These are phyloP conservation scores for Mrakia hoshinonis DNA, from an alignment of 768 basidiomycete species.

Conservation along the genomic window DNA sequence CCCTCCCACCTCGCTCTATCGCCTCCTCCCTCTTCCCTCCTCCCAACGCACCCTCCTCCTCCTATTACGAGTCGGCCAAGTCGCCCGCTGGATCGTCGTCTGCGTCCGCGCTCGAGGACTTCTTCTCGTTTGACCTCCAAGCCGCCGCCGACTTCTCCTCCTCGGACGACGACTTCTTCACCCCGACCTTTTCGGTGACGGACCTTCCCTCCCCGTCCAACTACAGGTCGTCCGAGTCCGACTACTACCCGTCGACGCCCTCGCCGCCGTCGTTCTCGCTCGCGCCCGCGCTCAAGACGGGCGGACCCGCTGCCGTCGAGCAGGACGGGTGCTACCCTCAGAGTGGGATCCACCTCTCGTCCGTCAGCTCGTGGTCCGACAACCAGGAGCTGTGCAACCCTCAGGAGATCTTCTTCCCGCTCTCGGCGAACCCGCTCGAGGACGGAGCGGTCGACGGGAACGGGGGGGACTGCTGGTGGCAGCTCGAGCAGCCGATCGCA, in stretches of 20 bases:
- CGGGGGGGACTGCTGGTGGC: not conserved
- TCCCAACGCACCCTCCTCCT: too few relatives aligned
- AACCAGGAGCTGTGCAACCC: too few relatives aligned
- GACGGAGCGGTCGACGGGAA: too few relatives aligned
- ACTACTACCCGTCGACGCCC: conserved; percentile 4
- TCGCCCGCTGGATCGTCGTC: too few relatives aligned
- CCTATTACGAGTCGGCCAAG: too few relatives aligned
- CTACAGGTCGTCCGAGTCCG: not conserved
- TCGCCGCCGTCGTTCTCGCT: not conserved
- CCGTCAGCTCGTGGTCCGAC: too few relatives aligned
- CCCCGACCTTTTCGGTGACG: not conserved
- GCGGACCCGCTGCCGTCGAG: not conserved
- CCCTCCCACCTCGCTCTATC: too few relatives aligned
- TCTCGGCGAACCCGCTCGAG: too few relatives aligned
- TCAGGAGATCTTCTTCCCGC: too few relatives aligned
- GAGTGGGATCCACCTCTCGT: not conserved
- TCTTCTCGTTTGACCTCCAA: too few relatives aligned
- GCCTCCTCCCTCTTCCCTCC: too few relatives aligned
- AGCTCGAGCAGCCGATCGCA: not conserved
- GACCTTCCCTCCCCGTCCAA: conserved; percentile 3
- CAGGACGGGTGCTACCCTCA: not conserved
- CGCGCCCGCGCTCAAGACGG: not conserved
- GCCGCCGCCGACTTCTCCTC: not conserved
- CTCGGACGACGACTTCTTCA: conserved; percentile 17
- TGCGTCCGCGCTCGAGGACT: too few relatives aligned